A percentile compares a stretch with the other conserved stretches of the same genome.
These are phyloP conservation scores for rapeseed (Brassica napus) DNA, from an alignment of 345 rosid genomes.

Conservation along the genomic window Da-Ae NC_063443.1:2409001-2409500, in stretches of 20 bases:
- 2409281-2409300: slow-evolving; percentile 76
- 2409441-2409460: not conserved
- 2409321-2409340: slow-evolving; percentile 60
- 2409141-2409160: slow-evolving; percentile 78
- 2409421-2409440: not conserved
- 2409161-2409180: slow-evolving; percentile 67
- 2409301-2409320: slow-evolving; percentile 72
- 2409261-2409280: slow-evolving; percentile 63
- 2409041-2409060: slow-evolving; percentile 73
- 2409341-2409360: slow-evolving; percentile 54
- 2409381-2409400: slow-evolving; percentile 1
- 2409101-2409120: slow-evolving; percentile 93
- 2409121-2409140: slow-evolving; percentile 67
- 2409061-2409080: slow-evolving; percentile 79
- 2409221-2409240: not conserved
- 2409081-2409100: slow-evolving; percentile 75
- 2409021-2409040: slow-evolving; percentile 78
- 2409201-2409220: not conserved
- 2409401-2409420: not conserved
- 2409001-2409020: slow-evolving; percentile 65
- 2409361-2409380: slow-evolving; percentile 38
- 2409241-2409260: slow-evolving; percentile 52
- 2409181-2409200: not conserved
- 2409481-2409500: not conserved
- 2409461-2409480: slow-evolving; percentile 1